Evolutionary conservation across 2,329 filamentous ascomycete genomes (phyloP), one percentile per base, ranked within the genome.

Genomic region (Claviceps quebecensis): DNA sequence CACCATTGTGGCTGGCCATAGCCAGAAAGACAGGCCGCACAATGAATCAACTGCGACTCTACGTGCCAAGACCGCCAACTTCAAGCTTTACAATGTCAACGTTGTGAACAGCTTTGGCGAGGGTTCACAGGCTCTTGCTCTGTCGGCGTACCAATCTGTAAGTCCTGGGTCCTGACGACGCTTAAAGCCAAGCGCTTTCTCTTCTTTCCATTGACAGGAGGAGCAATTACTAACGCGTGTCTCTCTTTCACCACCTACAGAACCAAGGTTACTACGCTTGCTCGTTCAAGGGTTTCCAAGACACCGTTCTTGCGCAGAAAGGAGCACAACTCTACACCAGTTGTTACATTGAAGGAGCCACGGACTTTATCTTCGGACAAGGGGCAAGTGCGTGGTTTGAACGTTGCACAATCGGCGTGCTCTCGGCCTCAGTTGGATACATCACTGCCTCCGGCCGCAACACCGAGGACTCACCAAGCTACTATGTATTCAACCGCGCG

Each of bases 21-120:
- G 59, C 16, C 71, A 48, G 60, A 56, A 57, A 0, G 57, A 60
- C 43, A 62, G 70, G 52, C 68, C 67, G 45, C 73, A 62, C 56
- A 76, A 83, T 54, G 79, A 83, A 57, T 59, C 64, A 48, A 81
- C 70, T 1, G 71, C 66, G 4, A 73, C 70, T 0, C 61, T 74
- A 22, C 62, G 69, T 7, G 67, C 70, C 17, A 65, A 67, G 57
- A 71, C 74, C 0, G 59, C 64, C 7, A 72, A 76, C 56, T 70
- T 82, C 54, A 76, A 74, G 56, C 64, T 82, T 16, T 83, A 83
- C 68, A 84, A 83, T 57, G 65, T 84, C 61, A 78, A 74, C 51
- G 62, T 75, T 5, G 61, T 65, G 26, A 75, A 75, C 58, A 65
- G 63, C 0, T 69, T 68, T 51, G 72, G 72, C n/a, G 55, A 67